Conservation (phyloP, 2,329 filamentous ascomycete genomes). For the Xylaria arbuscula region DNA sequence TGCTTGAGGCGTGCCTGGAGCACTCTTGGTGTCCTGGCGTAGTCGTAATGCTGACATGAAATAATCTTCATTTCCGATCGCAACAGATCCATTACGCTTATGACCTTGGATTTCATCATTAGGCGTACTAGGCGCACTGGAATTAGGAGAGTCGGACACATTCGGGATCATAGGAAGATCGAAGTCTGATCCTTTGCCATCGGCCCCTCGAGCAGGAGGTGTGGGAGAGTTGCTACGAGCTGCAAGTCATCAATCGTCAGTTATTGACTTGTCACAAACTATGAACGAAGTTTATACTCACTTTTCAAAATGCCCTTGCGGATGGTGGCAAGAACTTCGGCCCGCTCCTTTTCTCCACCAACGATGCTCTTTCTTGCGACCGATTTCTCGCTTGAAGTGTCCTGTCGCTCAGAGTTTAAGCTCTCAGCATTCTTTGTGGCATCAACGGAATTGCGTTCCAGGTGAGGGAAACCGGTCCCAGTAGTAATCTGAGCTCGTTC, state of each 20-base stretch:
- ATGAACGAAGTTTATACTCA: constrained; percentile 51
- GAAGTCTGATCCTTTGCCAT: constrained; percentile 64
- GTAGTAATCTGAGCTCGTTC: constrained; percentile 75
- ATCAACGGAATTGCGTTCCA: constrained; percentile 86
- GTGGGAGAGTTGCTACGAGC: constrained; percentile 74
- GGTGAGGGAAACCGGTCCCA: constrained; percentile 83
- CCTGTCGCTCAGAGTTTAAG: constrained; percentile 61
- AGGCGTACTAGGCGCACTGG: constrained; percentile 88
- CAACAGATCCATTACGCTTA: constrained; percentile 74
- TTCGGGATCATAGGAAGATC: constrained; percentile 71
- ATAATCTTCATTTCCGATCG: constrained; percentile 87
- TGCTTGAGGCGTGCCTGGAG: constrained; percentile 79
- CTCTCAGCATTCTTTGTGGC: constrained; percentile 61
- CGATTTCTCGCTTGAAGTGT: constrained; percentile 69
- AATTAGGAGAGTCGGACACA: constrained; percentile 81
- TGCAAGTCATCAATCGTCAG: constrained; percentile 48
- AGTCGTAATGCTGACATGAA: constrained; percentile 83
- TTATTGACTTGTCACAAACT: background rate
- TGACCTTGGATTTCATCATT: constrained; percentile 79
- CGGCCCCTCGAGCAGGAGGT: constrained; percentile 72
- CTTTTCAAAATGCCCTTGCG: constrained; percentile 97
- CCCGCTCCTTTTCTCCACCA: constrained; percentile 88
- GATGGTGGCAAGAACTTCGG: constrained; percentile 90
- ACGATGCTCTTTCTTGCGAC: constrained; percentile 85
- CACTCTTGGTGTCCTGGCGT: constrained; percentile 80